Percentiles rank a stretch among this genome's conserved stretches.
These are phyloP conservation scores for Citrullus amarus DNA, from an alignment of 306 rosid genomes.

Conservation along the genomic window DNA sequence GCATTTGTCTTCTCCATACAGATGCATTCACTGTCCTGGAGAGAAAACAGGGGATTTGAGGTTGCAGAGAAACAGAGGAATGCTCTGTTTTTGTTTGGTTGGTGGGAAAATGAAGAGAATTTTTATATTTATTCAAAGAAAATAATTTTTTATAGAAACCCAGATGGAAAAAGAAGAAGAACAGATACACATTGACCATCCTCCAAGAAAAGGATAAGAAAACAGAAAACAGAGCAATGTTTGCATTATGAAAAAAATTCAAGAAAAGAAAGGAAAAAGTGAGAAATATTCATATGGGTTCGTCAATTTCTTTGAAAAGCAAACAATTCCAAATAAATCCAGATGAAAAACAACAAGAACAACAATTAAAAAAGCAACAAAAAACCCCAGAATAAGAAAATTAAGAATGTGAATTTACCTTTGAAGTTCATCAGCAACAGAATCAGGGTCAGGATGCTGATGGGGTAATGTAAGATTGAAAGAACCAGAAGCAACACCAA, in stretches of 20 bases:
- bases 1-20: slow-evolving; percentile 24
- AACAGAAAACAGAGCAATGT: background rate
- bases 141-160: background rate
- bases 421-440: slow-evolving; percentile 44
- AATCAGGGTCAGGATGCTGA: slow-evolving; percentile 57
- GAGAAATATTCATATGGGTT: background rate
- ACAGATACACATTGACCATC: background rate
- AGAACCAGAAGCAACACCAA: slow-evolving; percentile 20
- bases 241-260: slow-evolving; percentile 4
- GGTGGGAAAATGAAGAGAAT: background rate
- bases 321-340: background rate
- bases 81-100: slow-evolving; percentile 8
- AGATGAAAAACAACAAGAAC: background rate
- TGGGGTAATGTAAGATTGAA: slow-evolving; percentile 46
- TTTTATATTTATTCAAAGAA: background rate
- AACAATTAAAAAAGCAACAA: background rate
- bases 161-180: background rate
- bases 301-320: background rate
- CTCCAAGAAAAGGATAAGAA: background rate
- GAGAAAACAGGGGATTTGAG: background rate
- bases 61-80: background rate
- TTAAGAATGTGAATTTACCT: slow-evolving; percentile 23
- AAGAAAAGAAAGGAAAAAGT: background rate
- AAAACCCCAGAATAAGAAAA: background rate
- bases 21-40: slow-evolving; percentile 50